Percentiles rank a stretch among this genome's conserved stretches.
These are phyloP conservation scores for Apiotrichum siamense DNA, from an alignment of 1,284 basidiomycete species.

Conservation along the genomic window DNA sequence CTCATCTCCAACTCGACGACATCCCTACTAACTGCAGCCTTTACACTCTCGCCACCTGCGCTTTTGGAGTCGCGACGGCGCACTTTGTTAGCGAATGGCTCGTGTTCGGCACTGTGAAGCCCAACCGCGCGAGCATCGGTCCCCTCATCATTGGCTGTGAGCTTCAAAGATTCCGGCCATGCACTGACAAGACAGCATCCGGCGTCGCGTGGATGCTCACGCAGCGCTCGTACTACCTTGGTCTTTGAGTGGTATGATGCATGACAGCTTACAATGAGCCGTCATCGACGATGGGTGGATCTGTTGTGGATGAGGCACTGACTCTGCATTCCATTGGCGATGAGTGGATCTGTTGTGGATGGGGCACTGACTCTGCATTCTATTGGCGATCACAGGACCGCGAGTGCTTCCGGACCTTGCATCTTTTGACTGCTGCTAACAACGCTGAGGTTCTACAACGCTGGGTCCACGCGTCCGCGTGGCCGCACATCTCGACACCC, in stretches of 20 bases:
- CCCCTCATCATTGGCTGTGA: conserved; percentile 83
- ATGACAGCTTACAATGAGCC: neutral
- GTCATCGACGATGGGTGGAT: too few relatives aligned
- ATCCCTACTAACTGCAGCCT: conserved; percentile 56
- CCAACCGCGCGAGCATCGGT: conserved; percentile 61
- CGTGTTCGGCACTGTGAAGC: conserved; percentile 70
- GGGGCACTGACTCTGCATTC: too few relatives aligned
- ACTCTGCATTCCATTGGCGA: too few relatives aligned
- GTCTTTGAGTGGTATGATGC: too few relatives aligned
- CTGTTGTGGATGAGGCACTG: too few relatives aligned
- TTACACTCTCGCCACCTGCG: conserved; percentile 80
- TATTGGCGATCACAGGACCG: too few relatives aligned
- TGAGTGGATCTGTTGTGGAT: too few relatives aligned
- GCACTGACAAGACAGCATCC: conserved; percentile 13
- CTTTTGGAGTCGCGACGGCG: conserved; percentile 80
- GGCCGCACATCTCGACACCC: neutral
- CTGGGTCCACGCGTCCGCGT: too few relatives aligned
- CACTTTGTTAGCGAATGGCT: conserved; percentile 84
- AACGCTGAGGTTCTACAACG: neutral
- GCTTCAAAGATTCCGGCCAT: conserved; percentile 35
- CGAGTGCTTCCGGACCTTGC: too few relatives aligned
- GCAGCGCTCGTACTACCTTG: conserved; percentile 32
- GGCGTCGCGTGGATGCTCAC: conserved; percentile 31
- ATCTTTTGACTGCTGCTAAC: too few relatives aligned
- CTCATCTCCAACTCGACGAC: too few relatives aligned